These are phyloP conservation scores for Styphnolobium japonicum DNA, from an alignment of 306 rosid genomes.

Conservation along the genomic window DNA sequence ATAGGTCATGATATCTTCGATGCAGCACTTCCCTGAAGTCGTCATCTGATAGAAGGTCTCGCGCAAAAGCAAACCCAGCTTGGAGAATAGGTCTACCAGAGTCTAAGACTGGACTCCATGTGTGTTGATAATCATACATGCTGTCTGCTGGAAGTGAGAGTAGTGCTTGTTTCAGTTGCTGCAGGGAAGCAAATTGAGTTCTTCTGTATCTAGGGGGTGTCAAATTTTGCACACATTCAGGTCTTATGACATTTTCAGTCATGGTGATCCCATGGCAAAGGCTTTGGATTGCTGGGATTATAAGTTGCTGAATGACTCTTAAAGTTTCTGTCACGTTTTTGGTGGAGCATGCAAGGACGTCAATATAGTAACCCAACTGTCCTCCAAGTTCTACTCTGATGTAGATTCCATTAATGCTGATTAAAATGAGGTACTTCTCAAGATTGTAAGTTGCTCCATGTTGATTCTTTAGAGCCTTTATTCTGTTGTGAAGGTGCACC, in stretches of 20 bases:
- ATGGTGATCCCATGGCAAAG: constrained; percentile 80
- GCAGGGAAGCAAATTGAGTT: constrained; percentile 65
- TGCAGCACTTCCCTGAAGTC: constrained; percentile 88
- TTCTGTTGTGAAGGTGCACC: constrained; percentile 88
- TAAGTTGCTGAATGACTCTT: constrained; percentile 67
- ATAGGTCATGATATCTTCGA: constrained; percentile 79
- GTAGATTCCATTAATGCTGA: constrained; percentile 78
- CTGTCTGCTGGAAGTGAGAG: constrained; percentile 87
- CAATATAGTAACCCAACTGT: constrained; percentile 71
- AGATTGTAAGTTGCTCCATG: constrained; percentile 91
- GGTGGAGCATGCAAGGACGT: constrained; percentile 80
- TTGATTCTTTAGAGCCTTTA: constrained; percentile 66
- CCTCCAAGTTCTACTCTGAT: constrained; percentile 92
- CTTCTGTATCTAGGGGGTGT: constrained; percentile 78
- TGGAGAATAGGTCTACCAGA: constrained; percentile 54
- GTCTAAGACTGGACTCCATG: constrained; percentile 72
- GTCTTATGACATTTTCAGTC: constrained; percentile 72
- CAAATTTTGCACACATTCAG: constrained; percentile 74
- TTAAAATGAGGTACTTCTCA: constrained; percentile 80
- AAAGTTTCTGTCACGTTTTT: constrained; percentile 84
- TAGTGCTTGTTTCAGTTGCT: constrained; percentile 72
- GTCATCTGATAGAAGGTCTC: constrained; percentile 86
- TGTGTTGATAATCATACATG: constrained; percentile 98
- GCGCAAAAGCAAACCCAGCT: constrained; percentile 78
- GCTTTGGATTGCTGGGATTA: constrained; percentile 77